Evolutionary conservation across 768 basidiomycete species (phyloP), one percentile per base, ranked within the genome.

Genomic region (Phaeotremella fagi): DNA sequence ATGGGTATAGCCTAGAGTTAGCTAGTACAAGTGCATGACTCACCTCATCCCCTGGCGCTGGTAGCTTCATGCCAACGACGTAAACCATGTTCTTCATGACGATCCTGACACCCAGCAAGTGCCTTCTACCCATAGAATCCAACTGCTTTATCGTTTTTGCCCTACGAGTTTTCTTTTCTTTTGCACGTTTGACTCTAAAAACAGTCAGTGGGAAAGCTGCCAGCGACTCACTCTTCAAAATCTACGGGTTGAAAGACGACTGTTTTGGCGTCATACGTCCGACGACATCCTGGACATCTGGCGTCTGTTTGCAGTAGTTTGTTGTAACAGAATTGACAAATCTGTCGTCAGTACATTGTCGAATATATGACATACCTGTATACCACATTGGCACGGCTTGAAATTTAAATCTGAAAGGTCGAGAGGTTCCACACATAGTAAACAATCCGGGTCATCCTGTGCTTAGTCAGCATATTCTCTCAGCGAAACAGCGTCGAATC

Each of bases 251-350:
- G 95, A 78, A 94, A 95, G 74, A 97, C 89, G 28, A 95, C 86
- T 36, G 84, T 81, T 51, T 95, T 88, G 61, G 97, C 90, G 7
- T 88, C 86, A 71, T 97, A 98, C 51, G 87, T 81, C 60, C 92
- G 80, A 66, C 95, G 81, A 77, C 95, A 99, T 18, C 95, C 95
- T 33, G 95, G 95, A 74, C 95, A 99, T 45, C 89, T 85, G 59
- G 90, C 85, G 74, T 98, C 98, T 80, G 77, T 95, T 89, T 76
- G 88, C 84, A 78, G 88, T 86, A 80, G 95, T 94, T 77, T 98
- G 91, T 76, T 99, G 89, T 91, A 98, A 76, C 95, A 99, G 78
- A 99, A 99, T 52, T 90, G 86, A 75, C 95, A 99, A 62, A 99
- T 90, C 95, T 99, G 60, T 3, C 14, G 12, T 42, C 16, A 53